Conservation (phyloP, 768 basidiomycete genomes). For the Cystobasidium tubakii region DNA sequence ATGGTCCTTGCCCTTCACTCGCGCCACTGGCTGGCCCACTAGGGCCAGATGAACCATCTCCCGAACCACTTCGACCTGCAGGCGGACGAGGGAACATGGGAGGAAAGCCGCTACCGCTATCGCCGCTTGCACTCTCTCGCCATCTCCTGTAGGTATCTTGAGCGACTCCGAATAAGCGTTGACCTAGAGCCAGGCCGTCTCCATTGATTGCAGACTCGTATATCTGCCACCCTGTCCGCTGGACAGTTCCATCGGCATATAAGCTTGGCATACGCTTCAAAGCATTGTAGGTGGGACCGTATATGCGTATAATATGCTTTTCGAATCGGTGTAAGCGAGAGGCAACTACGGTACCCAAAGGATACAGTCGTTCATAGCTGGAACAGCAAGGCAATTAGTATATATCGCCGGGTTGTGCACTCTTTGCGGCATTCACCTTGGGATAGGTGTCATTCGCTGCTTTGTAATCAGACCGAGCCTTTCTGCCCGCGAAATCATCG, state of each 20-base stretch:
- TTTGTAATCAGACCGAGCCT: conserved; percentile 2
- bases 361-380: conserved; percentile 18
- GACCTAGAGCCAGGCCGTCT: conserved; percentile 27
- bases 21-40: not conserved
- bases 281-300: conserved; percentile 13
- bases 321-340: conserved; percentile 11
- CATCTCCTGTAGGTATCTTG: conserved; percentile 8
- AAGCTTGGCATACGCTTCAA: conserved; percentile 16
- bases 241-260: conserved; percentile 4
- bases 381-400: not conserved
- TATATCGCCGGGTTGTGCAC: no score
- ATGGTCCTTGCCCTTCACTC: not conserved
- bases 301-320: conserved; percentile 28
- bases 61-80: not conserved
- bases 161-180: conserved; percentile 9
- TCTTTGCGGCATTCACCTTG: no score
- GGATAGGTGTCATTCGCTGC: not conserved
- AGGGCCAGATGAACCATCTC: not conserved
- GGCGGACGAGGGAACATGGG: conserved; percentile 6
- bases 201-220: conserved; percentile 21
- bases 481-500: conserved; percentile 20
- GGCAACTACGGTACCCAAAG: not conserved
- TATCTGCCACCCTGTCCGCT: not conserved
- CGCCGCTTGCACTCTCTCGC: conserved; percentile 5
- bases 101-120: not conserved